These are phyloP conservation scores for Cutaneotrichosporon sp. DNA, from an alignment of 1,284 basidiomycete genomes.

Conservation along the genomic window DNA sequence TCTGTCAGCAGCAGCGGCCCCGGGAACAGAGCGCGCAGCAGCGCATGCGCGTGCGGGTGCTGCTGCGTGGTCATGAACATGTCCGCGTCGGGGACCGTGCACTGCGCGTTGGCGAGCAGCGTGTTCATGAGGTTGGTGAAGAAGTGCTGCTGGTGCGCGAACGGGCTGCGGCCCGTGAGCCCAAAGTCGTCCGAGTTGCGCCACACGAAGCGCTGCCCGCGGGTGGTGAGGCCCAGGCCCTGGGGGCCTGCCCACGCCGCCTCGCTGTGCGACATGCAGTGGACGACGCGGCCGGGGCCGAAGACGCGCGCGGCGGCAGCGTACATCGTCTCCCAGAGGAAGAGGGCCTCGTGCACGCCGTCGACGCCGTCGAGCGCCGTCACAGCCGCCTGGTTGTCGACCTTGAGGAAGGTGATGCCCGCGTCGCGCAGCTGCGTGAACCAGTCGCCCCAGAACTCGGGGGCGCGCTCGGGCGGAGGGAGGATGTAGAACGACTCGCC, in stretches of 20 bases:
- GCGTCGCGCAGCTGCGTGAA: slow-evolving; percentile 29
- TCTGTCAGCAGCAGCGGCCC: slow-evolving; percentile 42
- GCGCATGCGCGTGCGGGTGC: slow-evolving; percentile 34
- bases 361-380: slow-evolving; percentile 18
- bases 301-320: slow-evolving; percentile 26
- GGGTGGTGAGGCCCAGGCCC: slow-evolving; percentile 11
- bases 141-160: slow-evolving; percentile 33
- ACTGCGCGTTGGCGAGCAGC: slow-evolving; percentile 34
- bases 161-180: slow-evolving; percentile 16
- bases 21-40: slow-evolving; percentile 35
- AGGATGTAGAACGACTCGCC: slow-evolving; percentile 21
- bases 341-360: slow-evolving; percentile 17
- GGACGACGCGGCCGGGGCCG: slow-evolving; percentile 32
- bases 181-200: slow-evolving; percentile 43
- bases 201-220: slow-evolving; percentile 11
- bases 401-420: slow-evolving; percentile 42
- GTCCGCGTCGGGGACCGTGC: slow-evolving; percentile 40
- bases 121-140: slow-evolving; percentile 34
- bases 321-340: slow-evolving; percentile 31
- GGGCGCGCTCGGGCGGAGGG: slow-evolving; percentile 31
- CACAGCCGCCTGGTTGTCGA: slow-evolving; percentile 37
- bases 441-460: slow-evolving; percentile 41
- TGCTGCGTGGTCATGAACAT: slow-evolving; percentile 38
- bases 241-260: slow-evolving; percentile 33
- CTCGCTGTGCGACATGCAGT: slow-evolving; percentile 43